phyloP scores from a whole-genome alignment of 140 eudicot genomes.

The Senecio squalidus region DNA sequence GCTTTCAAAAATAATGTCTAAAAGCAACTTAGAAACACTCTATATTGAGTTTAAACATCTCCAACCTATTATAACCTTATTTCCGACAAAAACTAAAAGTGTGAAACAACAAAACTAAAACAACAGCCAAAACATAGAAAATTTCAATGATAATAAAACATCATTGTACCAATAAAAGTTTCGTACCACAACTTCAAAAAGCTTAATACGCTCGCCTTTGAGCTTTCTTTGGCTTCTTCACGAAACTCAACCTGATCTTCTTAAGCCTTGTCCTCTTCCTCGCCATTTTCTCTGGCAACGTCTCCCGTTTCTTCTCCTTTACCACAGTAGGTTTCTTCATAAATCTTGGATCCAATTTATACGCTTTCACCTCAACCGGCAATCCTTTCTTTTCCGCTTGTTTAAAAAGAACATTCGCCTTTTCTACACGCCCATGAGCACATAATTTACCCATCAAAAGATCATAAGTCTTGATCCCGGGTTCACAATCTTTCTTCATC shows the following conservation, averaged over 20 bases:
- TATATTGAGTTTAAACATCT: slow-evolving; percentile 6
- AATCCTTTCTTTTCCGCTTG: slow-evolving; percentile 71
- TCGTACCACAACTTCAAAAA: not conserved
- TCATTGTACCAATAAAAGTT: slow-evolving; percentile 14
- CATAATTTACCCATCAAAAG: slow-evolving; percentile 70
- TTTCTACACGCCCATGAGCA: slow-evolving; percentile 73
- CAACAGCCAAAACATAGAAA: slow-evolving; percentile 14
- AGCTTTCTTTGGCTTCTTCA: slow-evolving; percentile 76
- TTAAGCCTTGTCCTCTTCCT: slow-evolving; percentile 71
- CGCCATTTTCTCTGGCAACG: slow-evolving; percentile 94
- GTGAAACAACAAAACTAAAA: slow-evolving; percentile 18
- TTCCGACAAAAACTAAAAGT: slow-evolving; percentile 17
- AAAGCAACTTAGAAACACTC: slow-evolving; percentile 11
- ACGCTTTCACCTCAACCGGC: slow-evolving; percentile 47
- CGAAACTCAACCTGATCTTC: slow-evolving; percentile 68
- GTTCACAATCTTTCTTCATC: slow-evolving; percentile 84
- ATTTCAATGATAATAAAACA: not conserved
- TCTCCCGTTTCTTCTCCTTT: slow-evolving; percentile 84
- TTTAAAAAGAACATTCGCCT: slow-evolving; percentile 74
- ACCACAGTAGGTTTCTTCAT: slow-evolving; percentile 46
- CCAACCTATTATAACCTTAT: slow-evolving; percentile 19
- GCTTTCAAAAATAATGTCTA: slow-evolving; percentile 7
- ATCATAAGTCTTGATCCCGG: slow-evolving; percentile 81
- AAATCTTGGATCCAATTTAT: slow-evolving; percentile 73
- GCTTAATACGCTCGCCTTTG: slow-evolving; percentile 54